These are phyloP conservation scores for Penicillium sp. DNA, from an alignment of 2,329 filamentous ascomycete species.

Conservation along the genomic window DNA sequence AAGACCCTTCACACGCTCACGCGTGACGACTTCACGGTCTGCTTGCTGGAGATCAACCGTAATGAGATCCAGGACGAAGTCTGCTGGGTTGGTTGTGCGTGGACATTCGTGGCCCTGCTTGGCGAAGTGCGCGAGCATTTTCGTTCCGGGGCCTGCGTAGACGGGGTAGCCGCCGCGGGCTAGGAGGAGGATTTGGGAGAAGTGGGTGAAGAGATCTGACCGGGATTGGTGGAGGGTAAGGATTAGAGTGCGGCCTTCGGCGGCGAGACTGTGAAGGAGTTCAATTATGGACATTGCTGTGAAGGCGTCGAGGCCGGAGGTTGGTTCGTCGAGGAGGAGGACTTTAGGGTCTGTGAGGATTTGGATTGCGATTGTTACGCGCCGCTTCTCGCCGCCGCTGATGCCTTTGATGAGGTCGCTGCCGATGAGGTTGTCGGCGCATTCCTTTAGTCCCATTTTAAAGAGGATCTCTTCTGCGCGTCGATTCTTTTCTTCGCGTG, in stretches of 20 bases:
- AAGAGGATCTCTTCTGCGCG: conserved; percentile 69
- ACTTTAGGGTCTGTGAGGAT: conserved; percentile 73
- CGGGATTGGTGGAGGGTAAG: conserved; percentile 77
- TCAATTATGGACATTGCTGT: conserved; percentile 75
- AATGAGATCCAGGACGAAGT: conserved; percentile 74
- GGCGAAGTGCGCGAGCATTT: conserved; percentile 66
- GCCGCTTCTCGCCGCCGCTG: conserved; percentile 73
- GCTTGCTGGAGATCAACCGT: conserved; percentile 71
- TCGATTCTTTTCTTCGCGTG: conserved; percentile 62
- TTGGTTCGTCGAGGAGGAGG: conserved; percentile 72
- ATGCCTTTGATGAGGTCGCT: conserved; percentile 73
- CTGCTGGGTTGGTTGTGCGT: conserved; percentile 69
- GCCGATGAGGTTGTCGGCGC: conserved; percentile 71
- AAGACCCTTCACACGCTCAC: conserved; percentile 60
- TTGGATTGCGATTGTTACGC: conserved; percentile 75
- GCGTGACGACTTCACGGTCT: conserved; percentile 59
- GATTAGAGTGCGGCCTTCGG: conserved; percentile 70
- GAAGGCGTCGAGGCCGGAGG: conserved; percentile 73
- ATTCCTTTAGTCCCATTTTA: conserved; percentile 76
- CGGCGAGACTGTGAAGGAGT: conserved; percentile 66
- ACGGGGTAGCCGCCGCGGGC: conserved; percentile 67
- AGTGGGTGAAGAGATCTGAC: conserved; percentile 68
- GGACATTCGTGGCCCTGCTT: conserved; percentile 63
- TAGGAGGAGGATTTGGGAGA: conserved; percentile 69
- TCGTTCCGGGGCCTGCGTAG: conserved; percentile 61